Evolutionary conservation across 345 rosid genomes (phyloP).

Genomic region (Melaleuca quinquenervia): DNA sequence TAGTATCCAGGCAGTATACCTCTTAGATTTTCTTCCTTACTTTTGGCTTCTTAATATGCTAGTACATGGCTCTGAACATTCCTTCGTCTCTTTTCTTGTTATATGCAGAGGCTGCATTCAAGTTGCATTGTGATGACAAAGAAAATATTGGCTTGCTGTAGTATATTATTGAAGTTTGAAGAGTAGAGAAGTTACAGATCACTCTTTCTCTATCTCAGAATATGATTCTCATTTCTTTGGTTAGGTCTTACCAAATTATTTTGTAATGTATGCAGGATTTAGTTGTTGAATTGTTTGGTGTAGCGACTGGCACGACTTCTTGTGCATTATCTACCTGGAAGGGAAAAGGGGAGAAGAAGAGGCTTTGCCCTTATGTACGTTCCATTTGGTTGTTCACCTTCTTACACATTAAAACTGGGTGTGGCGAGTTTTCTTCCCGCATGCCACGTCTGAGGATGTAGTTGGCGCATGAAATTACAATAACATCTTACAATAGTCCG

Average conservation of each 20-base stretch:
- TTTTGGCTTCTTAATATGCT: background rate
- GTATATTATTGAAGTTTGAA: background rate
- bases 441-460: background rate
- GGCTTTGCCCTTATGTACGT: background rate
- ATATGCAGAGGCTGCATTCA: background rate
- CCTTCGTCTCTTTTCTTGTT: background rate
- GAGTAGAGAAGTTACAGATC: background rate
- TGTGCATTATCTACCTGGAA: background rate
- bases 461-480: background rate
- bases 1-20: background rate
- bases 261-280: background rate
- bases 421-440: background rate
- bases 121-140: background rate
- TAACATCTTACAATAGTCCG: background rate
- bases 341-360: background rate
- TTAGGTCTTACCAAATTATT: background rate
- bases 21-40: background rate
- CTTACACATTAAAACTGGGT: background rate
- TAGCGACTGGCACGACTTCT: background rate
- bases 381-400: background rate
- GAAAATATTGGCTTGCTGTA: background rate
- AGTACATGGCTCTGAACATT: background rate
- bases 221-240: background rate
- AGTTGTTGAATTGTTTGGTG: background rate
- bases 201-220: background rate